Base-by-base conservation (phyloP, 345 rosid genomes). In the Citrus maxima region DNA sequence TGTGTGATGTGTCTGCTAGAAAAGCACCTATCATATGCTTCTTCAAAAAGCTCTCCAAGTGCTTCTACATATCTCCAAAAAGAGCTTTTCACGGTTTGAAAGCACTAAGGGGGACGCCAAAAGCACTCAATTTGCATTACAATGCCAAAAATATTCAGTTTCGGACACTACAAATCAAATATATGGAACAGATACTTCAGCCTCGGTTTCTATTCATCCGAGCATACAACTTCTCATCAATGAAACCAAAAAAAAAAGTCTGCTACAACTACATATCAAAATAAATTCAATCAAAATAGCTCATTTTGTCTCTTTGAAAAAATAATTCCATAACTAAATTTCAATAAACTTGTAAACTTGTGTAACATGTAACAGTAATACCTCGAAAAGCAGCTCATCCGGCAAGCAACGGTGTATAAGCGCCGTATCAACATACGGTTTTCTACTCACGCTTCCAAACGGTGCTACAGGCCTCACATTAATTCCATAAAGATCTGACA, bases 361-460 rank as follows among this genome's bases (percentile, higher is more conserved):
- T 14, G 3, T 9, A 70, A 8, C 12, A 70, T 7, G 40, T 56
- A 77, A 54, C 84, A 91, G 40, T 60, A 75, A 54, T 87, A 92
- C 99, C 97, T 95, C 98, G 51, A 89, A 87, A 72, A 92, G 95
- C 77, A 95, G 89, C 84, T 95, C 99, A 88, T 95, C 99, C 0
- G 97, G 99, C 85, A 95, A 89, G 86, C 79, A 71, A 30, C 97
- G 94, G 83, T 95, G 97, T 66, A 93, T 82, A 69, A 88, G 85
- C 12, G 99, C 95, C 0, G 97, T 89, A 82, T 93, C 96, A 79
- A 81, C 84, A 76, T 77, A 79, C 0, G 89, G 90, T 73, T 82
- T 89, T 80, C 95, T 79, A 78, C 93, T 89, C 40, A 85, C 83
- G 69, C 98, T 95, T 80, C 95, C 95, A 67, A 83, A 89, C 8